Evolutionary conservation across 805 yeast species (phyloP).

Genomic region (Pichia rugopelliculosa): DNA sequence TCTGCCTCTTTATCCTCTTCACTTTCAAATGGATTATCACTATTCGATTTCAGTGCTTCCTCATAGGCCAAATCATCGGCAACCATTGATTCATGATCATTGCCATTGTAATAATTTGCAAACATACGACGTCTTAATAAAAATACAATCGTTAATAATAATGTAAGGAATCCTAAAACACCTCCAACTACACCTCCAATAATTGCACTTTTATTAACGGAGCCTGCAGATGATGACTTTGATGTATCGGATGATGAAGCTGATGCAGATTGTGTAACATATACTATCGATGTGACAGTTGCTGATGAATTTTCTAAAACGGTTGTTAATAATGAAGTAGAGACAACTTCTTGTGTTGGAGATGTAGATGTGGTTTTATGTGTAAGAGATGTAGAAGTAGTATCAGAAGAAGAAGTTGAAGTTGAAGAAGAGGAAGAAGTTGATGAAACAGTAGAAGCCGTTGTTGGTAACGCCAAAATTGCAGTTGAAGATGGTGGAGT

Average conservation of each 20-base stretch:
- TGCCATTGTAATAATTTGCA: constrained; percentile 25
- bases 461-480: constrained; percentile 11
- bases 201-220: constrained; percentile 26
- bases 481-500: constrained; percentile 14
- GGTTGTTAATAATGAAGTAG: constrained; percentile 11
- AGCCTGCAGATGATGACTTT: constrained; percentile 21
- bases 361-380: constrained; percentile 5
- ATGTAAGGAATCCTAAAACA: constrained; percentile 22
- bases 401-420: constrained; percentile 7
- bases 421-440: constrained; percentile 5
- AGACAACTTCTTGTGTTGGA: constrained; percentile 4
- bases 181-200: constrained; percentile 34
- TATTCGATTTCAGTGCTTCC: constrained; percentile 47
- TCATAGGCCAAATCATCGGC: constrained; percentile 51
- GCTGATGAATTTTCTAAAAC: constrained; percentile 18
- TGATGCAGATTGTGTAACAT: constrained; percentile 23
- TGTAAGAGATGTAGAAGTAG: constrained; percentile 9
- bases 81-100: constrained; percentile 32
- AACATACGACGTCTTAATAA: constrained; percentile 29
- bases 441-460: constrained; percentile 6
- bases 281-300: constrained; percentile 20
- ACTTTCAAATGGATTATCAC: constrained; percentile 52
- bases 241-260: constrained; percentile 12
- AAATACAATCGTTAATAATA: constrained; percentile 25
- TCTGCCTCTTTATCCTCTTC: constrained; percentile 38